Conservation (phyloP, 306 rosid species). For the Gynostemma pentaphyllum region DNA sequence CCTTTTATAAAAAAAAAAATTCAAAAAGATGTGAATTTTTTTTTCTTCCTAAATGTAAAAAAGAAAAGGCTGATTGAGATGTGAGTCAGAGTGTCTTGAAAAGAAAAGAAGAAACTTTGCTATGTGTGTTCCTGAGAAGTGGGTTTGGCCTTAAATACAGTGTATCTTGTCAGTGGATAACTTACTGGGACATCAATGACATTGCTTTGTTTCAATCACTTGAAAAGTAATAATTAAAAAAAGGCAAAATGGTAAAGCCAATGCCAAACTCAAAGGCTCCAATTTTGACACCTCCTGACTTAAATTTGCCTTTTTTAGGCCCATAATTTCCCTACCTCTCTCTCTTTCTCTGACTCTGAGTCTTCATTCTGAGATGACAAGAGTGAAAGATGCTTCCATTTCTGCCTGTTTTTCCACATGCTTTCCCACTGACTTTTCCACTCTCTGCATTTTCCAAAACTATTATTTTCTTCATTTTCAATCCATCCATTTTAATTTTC, state of each 20-base stretch:
- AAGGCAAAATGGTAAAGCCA: not conserved
- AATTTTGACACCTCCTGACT: not conserved
- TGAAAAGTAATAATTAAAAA: not conserved
- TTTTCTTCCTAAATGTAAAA: too few species aligned
- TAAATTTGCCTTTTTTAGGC: not conserved
- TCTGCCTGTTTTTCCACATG: not conserved
- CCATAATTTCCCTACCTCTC: not conserved
- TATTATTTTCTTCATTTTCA: not conserved
- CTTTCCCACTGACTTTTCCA: not conserved
- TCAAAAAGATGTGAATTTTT: too few species aligned
- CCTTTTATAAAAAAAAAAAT: too few species aligned
- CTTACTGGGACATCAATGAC: not conserved
- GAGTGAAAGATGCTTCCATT: conserved; percentile 10
- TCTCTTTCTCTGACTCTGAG: not conserved
- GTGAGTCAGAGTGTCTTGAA: too few species aligned
- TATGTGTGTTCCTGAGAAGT: not conserved
- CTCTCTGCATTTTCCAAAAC: not conserved
- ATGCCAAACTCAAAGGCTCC: not conserved
- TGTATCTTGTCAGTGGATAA: conserved; percentile 6
- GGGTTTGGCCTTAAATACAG: not conserved
- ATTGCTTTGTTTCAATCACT: not conserved
- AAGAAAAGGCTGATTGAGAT: too few species aligned
- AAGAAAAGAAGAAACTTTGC: too few species aligned
- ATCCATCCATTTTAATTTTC: too few species aligned
- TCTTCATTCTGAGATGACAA: conserved; percentile 5